Conservation (phyloP, 139 green algal genomes). For the Closterium sp. region DNA sequence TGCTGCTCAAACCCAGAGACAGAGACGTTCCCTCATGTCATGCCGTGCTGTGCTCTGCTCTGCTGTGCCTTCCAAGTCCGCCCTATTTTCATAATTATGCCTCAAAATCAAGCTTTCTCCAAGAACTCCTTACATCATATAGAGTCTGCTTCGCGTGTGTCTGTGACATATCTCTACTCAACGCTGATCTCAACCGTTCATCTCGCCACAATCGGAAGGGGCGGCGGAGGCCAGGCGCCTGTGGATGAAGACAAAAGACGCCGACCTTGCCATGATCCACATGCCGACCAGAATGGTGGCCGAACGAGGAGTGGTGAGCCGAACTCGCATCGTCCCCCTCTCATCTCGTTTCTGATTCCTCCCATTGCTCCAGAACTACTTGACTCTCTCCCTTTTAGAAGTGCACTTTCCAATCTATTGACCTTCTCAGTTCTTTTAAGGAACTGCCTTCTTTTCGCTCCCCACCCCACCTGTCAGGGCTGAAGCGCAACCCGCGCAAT, state of each 20-base stretch:
- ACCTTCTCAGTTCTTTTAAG: no score
- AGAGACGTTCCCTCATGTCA: no score
- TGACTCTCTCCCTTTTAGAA: no score
- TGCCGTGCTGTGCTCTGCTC: no score
- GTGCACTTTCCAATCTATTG: no score
- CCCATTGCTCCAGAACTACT: neutral
- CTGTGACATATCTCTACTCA: neutral
- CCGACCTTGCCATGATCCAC: slow-evolving; percentile 3
- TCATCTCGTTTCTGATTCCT: neutral
- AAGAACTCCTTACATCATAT: no score
- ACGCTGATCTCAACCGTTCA: neutral
- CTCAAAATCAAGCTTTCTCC: no score
- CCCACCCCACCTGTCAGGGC: no score
- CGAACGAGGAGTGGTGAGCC: slow-evolving; percentile 21
- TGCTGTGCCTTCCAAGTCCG: no score
- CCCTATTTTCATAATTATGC: no score
- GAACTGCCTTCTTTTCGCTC: neutral
- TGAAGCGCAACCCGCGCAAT: neutral
- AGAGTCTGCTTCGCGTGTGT: no score
- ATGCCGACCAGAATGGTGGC: slow-evolving; percentile 35
- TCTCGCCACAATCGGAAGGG: slow-evolving; percentile 6
- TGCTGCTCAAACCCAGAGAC: no score
- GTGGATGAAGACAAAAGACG: slow-evolving; percentile 6
- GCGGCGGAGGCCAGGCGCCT: slow-evolving; percentile 13
- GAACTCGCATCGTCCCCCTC: neutral